phyloP scores from a whole-genome alignment of 2,329 filamentous ascomycete genomes.

The Talaromyces albobiverticillius region DNA sequence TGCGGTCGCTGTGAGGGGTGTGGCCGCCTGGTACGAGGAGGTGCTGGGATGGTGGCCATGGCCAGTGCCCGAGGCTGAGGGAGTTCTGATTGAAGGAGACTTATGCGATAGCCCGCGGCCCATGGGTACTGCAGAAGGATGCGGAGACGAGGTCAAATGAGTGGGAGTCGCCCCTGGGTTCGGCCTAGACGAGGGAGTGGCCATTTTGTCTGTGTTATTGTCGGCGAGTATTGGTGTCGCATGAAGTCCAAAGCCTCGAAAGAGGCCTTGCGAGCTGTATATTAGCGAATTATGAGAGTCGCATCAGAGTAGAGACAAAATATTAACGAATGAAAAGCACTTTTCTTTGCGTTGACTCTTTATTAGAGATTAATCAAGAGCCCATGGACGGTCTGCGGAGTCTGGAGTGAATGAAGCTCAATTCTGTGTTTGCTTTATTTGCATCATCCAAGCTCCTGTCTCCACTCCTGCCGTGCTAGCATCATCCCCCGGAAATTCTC shows the following conservation, averaged over 20 bases:
- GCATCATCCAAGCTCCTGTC: slow-evolving; percentile 7
- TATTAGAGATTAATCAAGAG: too few species aligned
- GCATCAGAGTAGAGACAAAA: background rate
- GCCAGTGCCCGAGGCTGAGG: slow-evolving; percentile 36
- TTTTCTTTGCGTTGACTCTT: too few species aligned
- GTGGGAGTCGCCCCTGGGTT: slow-evolving; percentile 43
- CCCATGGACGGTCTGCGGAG: background rate
- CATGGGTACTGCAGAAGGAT: slow-evolving; percentile 39
- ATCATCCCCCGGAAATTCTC: background rate
- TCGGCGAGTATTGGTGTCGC: slow-evolving; percentile 3
- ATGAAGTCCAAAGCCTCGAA: background rate
- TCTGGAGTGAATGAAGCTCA: background rate
- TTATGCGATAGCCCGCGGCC: slow-evolving; percentile 41
- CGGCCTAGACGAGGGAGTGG: slow-evolving; percentile 43
- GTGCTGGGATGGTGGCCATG: slow-evolving; percentile 33
- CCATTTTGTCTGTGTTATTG: slow-evolving; percentile 28
- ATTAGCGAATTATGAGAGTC: background rate
- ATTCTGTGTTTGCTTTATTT: slow-evolving; percentile 11
- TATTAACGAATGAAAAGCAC: too few species aligned
- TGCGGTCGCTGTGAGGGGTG: slow-evolving; percentile 37
- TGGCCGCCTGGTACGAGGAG: slow-evolving; percentile 43
- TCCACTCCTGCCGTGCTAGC: background rate
- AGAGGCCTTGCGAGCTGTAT: background rate
- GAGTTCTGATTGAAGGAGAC: slow-evolving; percentile 45
- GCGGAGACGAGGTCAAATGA: slow-evolving; percentile 43